Base-by-base conservation (phyloP, 1,139 yeast genomes). In the Diutina mesorugosa region DNA sequence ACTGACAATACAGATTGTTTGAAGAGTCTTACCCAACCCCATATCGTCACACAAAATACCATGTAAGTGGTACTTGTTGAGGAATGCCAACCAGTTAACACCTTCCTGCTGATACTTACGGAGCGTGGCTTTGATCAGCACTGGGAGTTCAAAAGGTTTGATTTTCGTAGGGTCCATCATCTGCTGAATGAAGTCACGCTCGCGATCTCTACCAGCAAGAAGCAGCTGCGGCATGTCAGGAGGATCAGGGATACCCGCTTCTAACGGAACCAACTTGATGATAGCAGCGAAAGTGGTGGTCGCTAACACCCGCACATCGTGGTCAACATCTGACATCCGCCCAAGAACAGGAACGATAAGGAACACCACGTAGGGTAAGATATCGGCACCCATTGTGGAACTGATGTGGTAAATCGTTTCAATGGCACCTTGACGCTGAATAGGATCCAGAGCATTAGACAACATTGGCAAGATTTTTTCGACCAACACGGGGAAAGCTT, bases 121-220 rank as follows among this genome's bases (percentile, higher is more conserved):
- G 62, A 95, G 77, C 1, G 96, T 90, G 0, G 99, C 99, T 62
- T 89, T 88, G 61, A 95, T 90, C 2, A 93, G 82, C 38, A 93
- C 95, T 0, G 99, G 99, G 51, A 95, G 72, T 57, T 84, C 86
- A 68, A 91, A 95, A 1, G 95, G 84, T 63, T 91, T 82, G 56
- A 95, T 89, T 67, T 91, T 90, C 7, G 90, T 77, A n/a, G 96
- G 96, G 68, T 95, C 98, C 90, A 95, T 89, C 98, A 95, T 93
- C 67, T 95, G 99, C 62, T 87, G 88, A 60, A 95, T 88, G 64
- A 95, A 95, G 63, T 89, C 96, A 66, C 99, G 82, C 69, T 95
- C 99, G 59, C 89, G 79, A 63, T 91, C 97, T 68, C 98, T 86
- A 7, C 97, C 97, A 63, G 78, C 87, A 59, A 93, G 75, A 57